Evolutionary conservation across 2,329 filamentous ascomycete genomes (phyloP).

Genomic region (Madurella mycetomatis): DNA sequence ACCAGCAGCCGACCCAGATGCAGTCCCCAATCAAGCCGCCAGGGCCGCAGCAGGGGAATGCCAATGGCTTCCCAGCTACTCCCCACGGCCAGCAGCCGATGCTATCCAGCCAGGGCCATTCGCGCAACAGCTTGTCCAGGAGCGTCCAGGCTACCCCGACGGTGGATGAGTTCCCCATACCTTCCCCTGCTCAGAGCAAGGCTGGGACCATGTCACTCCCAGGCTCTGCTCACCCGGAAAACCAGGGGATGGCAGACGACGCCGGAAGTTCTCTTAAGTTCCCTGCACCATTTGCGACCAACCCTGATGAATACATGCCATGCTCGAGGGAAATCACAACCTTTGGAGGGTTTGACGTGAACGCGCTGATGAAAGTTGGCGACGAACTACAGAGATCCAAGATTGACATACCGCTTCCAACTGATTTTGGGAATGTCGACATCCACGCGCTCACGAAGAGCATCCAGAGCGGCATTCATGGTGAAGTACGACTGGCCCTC

Average conservation of each 20-base stretch:
- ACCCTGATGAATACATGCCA: constrained; percentile 52
- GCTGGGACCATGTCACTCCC: constrained; percentile 39
- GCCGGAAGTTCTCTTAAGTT: constrained; percentile 27
- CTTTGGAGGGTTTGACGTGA: constrained; percentile 69
- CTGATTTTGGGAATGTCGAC: constrained; percentile 83
- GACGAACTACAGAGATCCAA: constrained; percentile 63
- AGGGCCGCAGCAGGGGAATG: constrained; percentile 40
- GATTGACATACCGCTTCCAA: constrained; percentile 68
- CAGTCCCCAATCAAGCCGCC: constrained; percentile 44
- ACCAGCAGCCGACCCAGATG: constrained; percentile 34
- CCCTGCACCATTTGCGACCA: constrained; percentile 36
- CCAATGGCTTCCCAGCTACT: constrained; percentile 48
- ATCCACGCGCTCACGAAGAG: constrained; percentile 85
- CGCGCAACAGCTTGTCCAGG: constrained; percentile 49
- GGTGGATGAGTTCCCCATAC: constrained; percentile 39
- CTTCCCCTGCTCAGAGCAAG: constrained; percentile 43
- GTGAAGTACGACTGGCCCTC: constrained; percentile 83
- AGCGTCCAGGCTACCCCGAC: constrained; percentile 44
- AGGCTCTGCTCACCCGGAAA: constrained; percentile 32
- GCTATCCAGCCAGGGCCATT: constrained; percentile 40
- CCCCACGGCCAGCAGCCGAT: constrained; percentile 43
- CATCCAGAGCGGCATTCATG: constrained; percentile 82
- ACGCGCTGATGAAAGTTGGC: constrained; percentile 60
- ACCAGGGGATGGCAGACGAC: constrained; percentile 25
- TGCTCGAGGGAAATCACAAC: constrained; percentile 52